phyloP scores from a whole-genome alignment of 495 filamentous ascomycete species.

The Talaromyces liani region DNA sequence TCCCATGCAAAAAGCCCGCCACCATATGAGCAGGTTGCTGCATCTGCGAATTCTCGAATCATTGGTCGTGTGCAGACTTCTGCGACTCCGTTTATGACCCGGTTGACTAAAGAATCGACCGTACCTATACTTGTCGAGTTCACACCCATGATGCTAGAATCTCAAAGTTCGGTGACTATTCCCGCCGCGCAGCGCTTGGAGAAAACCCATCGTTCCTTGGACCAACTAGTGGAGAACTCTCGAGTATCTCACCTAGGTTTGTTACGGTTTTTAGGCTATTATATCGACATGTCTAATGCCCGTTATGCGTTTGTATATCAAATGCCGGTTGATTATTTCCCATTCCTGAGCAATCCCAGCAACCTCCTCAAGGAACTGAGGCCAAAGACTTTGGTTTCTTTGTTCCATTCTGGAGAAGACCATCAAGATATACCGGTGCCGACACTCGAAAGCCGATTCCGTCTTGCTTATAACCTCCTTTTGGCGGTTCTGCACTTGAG shows the following conservation, averaged over 20 bases:
- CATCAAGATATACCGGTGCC: constrained; percentile 37
- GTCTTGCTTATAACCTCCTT: constrained; percentile 70
- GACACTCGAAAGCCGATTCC: constrained; percentile 72
- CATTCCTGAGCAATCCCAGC: constrained; percentile 37
- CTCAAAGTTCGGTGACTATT: constrained; percentile 19
- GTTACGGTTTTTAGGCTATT: constrained; percentile 75
- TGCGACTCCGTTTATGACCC: constrained; percentile 25
- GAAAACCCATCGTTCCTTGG: constrained; percentile 33
- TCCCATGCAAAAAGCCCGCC: constrained; percentile 38
- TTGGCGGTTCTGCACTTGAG: constrained; percentile 71
- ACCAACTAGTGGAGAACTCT: constrained; percentile 43
- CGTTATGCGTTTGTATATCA: constrained; percentile 79
- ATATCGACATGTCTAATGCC: constrained; percentile 68
- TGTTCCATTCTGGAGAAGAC: constrained; percentile 39
- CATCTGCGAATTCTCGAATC: constrained; percentile 38
- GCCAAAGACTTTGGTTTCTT: constrained; percentile 40
- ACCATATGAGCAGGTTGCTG: constrained; percentile 39
- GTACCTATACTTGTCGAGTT: constrained; percentile 40
- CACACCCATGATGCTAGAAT: constrained; percentile 35
- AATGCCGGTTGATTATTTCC: constrained; percentile 56
- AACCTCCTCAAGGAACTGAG: constrained; percentile 33
- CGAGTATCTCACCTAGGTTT: constrained; percentile 52
- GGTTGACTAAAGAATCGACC: constrained; percentile 30
- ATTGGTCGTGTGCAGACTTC: constrained; percentile 38
- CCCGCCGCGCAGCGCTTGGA: constrained; percentile 27